Evolutionary conservation across 2,329 filamentous ascomycete genomes (phyloP), one percentile per base, ranked within the genome.

Genomic region (Mollisiaceae sp.): DNA sequence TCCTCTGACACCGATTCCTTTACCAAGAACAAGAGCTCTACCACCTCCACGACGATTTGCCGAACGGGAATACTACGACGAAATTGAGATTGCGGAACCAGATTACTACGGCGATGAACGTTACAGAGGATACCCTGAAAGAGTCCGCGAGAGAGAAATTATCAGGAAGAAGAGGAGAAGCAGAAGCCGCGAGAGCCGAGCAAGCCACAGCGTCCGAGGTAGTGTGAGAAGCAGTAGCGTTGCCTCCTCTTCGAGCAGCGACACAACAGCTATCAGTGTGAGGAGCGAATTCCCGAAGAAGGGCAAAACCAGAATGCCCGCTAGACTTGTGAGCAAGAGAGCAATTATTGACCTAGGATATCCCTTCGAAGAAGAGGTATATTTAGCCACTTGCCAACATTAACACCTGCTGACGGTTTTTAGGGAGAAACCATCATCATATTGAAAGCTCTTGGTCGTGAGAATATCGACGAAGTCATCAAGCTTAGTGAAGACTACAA

Each of bases 401-500:
- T 8, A 2, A 11, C 8, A 8, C 18, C 59, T 45, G 47, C 79
- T 81, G 66, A 85, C 69, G 60, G 8, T 8, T 15, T 70, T 20
- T 36, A 95, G 91, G 92, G 91, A 45, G 89, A 91, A 71, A 91
- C 90, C 24, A 88, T 95, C 72, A 86, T 97, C 60, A 88, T 98
- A 39, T 88, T 91, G 71, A 90, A 92, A 75, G 94, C 94, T 11
- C 84, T 98, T 5, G 91, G 92, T 18, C 94, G 96, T 72, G 88
- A 94, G 20, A 93, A 97, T 72, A 97, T 97, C 69, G 93, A 97
- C 72, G 91, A 96, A 73, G 84, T 97, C 54, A 91, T 97, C 72
- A 90, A 88, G 73, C 82, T 93, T 59, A 96, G 92, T 77, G 91
- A 93, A 73, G 88, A 90, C 38, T 93, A 92, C 78, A 89, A 85